Percentiles rank a stretch among this genome's conserved stretches.
phyloP scores from a whole-genome alignment of 2,329 filamentous ascomycete species.

The Cercospora nicotianae region DNA sequence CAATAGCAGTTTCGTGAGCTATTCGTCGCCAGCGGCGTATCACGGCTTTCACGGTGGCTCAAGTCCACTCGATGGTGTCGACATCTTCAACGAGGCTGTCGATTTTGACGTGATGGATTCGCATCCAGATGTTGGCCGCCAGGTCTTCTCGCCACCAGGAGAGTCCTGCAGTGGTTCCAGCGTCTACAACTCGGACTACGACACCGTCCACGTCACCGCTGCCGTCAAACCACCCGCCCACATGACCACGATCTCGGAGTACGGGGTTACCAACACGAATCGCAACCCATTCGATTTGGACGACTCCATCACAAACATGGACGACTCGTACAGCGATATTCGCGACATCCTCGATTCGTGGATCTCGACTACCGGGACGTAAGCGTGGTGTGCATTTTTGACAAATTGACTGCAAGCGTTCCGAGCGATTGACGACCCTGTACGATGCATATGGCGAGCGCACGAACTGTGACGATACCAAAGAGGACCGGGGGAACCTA shows the following conservation, averaged over 20 bases:
- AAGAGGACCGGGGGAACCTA: slow-evolving; percentile 14
- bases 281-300: slow-evolving; percentile 48
- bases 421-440: slow-evolving; percentile 13
- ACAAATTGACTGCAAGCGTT: slow-evolving; percentile 11
- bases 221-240: slow-evolving; percentile 23
- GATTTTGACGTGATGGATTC: slow-evolving; percentile 29
- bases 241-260: slow-evolving; percentile 73
- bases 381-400: not conserved
- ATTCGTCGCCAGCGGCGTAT: slow-evolving; percentile 23
- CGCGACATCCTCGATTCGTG: slow-evolving; percentile 31
- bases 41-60: slow-evolving; percentile 26
- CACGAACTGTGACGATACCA: slow-evolving; percentile 18
- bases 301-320: slow-evolving; percentile 21
- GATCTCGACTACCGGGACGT: slow-evolving; percentile 23
- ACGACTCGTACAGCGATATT: slow-evolving; percentile 27
- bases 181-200: slow-evolving; percentile 33
- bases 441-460: slow-evolving; percentile 11
- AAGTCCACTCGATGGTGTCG: slow-evolving; percentile 24
- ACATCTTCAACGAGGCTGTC: slow-evolving; percentile 28
- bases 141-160: slow-evolving; percentile 34
- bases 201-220: slow-evolving; percentile 25
- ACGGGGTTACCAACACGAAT: slow-evolving; percentile 67
- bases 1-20: slow-evolving; percentile 20
- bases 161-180: slow-evolving; percentile 33
- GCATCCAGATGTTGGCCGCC: slow-evolving; percentile 29